Conservation (phyloP, 179 eudicot genomes). For the Silene noctiflora region DNA sequence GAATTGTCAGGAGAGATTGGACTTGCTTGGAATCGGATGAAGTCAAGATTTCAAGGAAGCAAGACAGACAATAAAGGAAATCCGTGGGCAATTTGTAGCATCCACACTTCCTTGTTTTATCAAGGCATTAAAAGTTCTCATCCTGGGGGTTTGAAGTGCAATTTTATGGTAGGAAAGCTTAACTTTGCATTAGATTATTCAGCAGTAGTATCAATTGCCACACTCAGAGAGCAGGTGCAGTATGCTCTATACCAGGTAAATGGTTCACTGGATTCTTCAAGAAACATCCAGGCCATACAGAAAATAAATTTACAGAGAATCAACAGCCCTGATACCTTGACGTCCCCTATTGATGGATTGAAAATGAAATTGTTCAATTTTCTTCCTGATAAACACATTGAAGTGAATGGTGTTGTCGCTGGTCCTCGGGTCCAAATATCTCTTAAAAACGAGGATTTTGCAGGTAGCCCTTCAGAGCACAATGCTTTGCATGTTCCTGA, state of each 20-base stretch:
- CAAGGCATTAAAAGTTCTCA: slow-evolving; percentile 33
- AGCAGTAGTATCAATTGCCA: slow-evolving; percentile 38
- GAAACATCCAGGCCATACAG: slow-evolving; percentile 29
- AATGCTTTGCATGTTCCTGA: slow-evolving; percentile 29
- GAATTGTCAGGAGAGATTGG: slow-evolving; percentile 43
- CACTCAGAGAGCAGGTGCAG: slow-evolving; percentile 48
- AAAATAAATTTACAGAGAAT: slow-evolving; percentile 22
- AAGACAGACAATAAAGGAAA: slow-evolving; percentile 25
- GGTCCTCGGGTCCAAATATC: slow-evolving; percentile 62
- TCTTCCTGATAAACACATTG: slow-evolving; percentile 60
- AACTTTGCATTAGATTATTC: slow-evolving; percentile 51
- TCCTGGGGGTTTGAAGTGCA: slow-evolving; percentile 49
- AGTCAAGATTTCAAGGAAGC: slow-evolving; percentile 40
- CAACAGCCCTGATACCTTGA: slow-evolving; percentile 29
- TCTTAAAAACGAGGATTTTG: slow-evolving; percentile 37
- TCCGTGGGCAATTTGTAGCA: slow-evolving; percentile 68
- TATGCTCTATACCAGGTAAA: slow-evolving; percentile 30
- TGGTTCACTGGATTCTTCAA: slow-evolving; percentile 31
- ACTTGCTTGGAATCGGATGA: slow-evolving; percentile 47
- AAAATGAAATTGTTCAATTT: slow-evolving; percentile 40
- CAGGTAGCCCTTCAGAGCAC: slow-evolving; percentile 23
- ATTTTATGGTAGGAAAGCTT: slow-evolving; percentile 61
- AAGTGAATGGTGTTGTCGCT: slow-evolving; percentile 52
- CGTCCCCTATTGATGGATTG: slow-evolving; percentile 37
- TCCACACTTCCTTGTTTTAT: slow-evolving; percentile 39